Percentiles rank a stretch among this genome's conserved stretches.
These are phyloP conservation scores for Murraya paniculata DNA, from an alignment of 345 rosid species.

Conservation along the genomic window DNA sequence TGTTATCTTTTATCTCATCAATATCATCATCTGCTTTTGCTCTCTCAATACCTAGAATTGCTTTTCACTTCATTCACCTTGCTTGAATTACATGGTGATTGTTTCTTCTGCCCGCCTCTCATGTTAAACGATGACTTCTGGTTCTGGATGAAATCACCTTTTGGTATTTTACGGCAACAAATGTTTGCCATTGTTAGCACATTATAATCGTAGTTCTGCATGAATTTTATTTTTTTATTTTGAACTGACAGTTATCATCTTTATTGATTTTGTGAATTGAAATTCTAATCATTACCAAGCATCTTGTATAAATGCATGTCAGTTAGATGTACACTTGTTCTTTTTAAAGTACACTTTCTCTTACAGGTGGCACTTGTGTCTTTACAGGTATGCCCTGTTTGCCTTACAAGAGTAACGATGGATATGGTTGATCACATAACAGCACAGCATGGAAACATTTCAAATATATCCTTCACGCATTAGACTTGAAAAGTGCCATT, in stretches of 20 bases:
- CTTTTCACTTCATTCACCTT: neutral
- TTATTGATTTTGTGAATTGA: neutral
- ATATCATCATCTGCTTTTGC: no score
- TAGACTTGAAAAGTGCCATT: neutral
- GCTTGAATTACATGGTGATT: neutral
- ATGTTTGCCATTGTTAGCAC: neutral
- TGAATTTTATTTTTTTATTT: no score
- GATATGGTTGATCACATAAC: constrained; percentile 58
- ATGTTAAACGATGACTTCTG: neutral
- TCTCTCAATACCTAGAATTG: neutral
- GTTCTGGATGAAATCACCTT: neutral
- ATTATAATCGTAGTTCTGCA: neutral
- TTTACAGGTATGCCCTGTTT: constrained; percentile 61
- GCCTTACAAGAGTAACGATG: constrained; percentile 41
- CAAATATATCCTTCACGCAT: constrained; percentile 53
- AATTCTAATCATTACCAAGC: neutral
- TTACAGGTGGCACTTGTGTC: neutral
- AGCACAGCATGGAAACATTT: constrained; percentile 38
- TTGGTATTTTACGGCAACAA: neutral
- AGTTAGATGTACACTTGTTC: neutral
- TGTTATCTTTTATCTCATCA: no score
- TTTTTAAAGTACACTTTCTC: neutral
- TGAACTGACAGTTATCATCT: neutral
- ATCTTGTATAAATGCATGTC: neutral
- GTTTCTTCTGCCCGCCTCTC: neutral